These are phyloP conservation scores for Thamnidium elegans DNA, from an alignment of 192 early-diverging fungal genomes.

Conservation along the genomic window DNA sequence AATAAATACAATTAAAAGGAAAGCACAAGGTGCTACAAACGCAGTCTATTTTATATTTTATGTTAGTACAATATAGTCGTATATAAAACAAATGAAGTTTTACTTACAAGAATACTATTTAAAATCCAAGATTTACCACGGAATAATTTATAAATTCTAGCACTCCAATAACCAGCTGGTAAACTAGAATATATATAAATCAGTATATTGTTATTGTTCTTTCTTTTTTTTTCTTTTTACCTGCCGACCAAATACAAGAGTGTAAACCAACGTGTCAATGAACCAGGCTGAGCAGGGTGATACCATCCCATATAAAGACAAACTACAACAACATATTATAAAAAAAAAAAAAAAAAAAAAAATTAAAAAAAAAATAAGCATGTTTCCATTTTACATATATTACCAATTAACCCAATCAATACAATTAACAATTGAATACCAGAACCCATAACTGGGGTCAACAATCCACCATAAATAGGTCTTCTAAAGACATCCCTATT, in stretches of 20 bases:
- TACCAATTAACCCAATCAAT: constrained; percentile 40
- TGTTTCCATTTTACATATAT: background rate
- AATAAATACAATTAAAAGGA: constrained; percentile 64
- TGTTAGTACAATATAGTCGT: background rate
- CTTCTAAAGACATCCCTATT: constrained; percentile 77
- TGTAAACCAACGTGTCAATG: constrained; percentile 12
- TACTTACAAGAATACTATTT: constrained; percentile 53
- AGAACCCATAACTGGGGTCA: constrained; percentile 71
- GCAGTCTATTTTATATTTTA: constrained; percentile 40
- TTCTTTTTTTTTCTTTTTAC: constrained; percentile 6
- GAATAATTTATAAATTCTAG: constrained; percentile 69
- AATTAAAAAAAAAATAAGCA: background rate
- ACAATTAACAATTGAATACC: constrained; percentile 69
- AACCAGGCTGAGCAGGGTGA: constrained; percentile 29
- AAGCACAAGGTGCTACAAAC: constrained; percentile 49
- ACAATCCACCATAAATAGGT: constrained; percentile 57
- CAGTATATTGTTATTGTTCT: too few species aligned
- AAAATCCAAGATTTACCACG: constrained; percentile 66
- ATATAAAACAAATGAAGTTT: background rate
- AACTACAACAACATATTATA: background rate
- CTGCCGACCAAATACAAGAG: constrained; percentile 53
- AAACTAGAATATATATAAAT: constrained; percentile 16
- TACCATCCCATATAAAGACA: constrained; percentile 9
- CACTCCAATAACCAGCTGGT: constrained; percentile 66
- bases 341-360: too few species aligned